phyloP scores from a whole-genome alignment of 1,284 basidiomycete genomes.

The Acaromyces ingoldii region DNA sequence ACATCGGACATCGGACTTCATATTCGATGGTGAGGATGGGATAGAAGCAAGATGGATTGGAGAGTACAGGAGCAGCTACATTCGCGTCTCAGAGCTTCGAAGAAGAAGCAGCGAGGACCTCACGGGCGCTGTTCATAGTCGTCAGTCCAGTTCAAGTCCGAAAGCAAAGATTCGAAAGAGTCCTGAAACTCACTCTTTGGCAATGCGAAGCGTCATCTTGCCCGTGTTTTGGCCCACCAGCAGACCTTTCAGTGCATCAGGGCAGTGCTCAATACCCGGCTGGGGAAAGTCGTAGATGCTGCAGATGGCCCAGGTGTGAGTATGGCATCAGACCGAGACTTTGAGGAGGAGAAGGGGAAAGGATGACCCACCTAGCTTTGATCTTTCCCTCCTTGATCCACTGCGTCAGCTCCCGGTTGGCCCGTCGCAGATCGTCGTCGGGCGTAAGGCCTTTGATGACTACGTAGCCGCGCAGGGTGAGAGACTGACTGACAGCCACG shows the following conservation, averaged over 20 bases:
- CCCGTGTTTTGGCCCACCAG: constrained; percentile 6
- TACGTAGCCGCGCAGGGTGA: not conserved
- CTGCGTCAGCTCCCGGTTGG: not conserved
- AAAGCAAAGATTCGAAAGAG: too few relatives aligned
- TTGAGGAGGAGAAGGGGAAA: too few relatives aligned
- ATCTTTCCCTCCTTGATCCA: constrained; percentile 6
- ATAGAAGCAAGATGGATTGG: too few relatives aligned
- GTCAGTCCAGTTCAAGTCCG: too few relatives aligned
- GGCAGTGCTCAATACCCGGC: constrained; percentile 7
- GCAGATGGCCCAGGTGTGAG: too few relatives aligned
- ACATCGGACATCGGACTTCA: too few relatives aligned
- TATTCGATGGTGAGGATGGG: too few relatives aligned
- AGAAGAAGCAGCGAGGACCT: too few relatives aligned
- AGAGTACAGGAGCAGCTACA: too few relatives aligned
- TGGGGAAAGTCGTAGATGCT: constrained; percentile 7
- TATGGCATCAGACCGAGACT: not conserved
- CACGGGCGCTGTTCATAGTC: too few relatives aligned
- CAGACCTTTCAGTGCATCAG: constrained; percentile 5
- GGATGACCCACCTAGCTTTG: constrained; percentile 5
- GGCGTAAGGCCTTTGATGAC: not conserved
- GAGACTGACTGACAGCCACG: not conserved
- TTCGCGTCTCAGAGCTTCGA: too few relatives aligned
- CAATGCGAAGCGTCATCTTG: constrained; percentile 11
- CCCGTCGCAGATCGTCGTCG: not conserved
- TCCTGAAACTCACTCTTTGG: too few relatives aligned